These are phyloP conservation scores for Solanum hybrid DNA, from an alignment of 305 asterid species.

Conservation along the genomic window DNA sequence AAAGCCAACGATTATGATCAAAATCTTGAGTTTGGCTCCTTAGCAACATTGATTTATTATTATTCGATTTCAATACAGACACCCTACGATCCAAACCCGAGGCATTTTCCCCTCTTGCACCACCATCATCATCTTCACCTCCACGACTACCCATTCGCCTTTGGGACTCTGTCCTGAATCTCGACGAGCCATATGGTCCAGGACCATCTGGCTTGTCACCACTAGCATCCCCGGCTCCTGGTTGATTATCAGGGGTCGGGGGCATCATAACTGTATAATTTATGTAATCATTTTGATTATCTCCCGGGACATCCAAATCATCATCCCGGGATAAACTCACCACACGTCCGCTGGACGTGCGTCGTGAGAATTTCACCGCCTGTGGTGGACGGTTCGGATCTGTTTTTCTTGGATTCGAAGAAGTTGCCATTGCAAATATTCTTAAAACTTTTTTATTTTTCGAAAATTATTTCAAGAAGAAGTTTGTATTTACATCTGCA, in stretches of 20 bases:
- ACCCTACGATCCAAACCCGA: constrained; percentile 60
- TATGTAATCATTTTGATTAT: constrained; percentile 40
- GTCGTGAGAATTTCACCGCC: constrained; percentile 56
- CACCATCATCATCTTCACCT: constrained; percentile 11
- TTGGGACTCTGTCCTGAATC: constrained; percentile 43
- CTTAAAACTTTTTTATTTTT: background rate
- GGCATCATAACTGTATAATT: constrained; percentile 94
- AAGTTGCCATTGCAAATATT: constrained; percentile 20
- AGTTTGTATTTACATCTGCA: background rate
- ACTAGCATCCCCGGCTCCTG: constrained; percentile 31
- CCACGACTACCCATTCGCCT: constrained; percentile 11
- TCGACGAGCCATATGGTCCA: constrained; percentile 25
- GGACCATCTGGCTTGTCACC: constrained; percentile 83
- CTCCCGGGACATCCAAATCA: constrained; percentile 45
- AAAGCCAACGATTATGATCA: constrained; percentile 91
- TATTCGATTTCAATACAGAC: constrained; percentile 47
- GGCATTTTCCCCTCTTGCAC: constrained; percentile 6
- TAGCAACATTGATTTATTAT: constrained; percentile 65
- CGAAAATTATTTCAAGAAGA: background rate
- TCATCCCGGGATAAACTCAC: constrained; percentile 63
- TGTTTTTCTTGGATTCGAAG: constrained; percentile 27
- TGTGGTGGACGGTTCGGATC: constrained; percentile 27
- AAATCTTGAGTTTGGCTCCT: constrained; percentile 89
- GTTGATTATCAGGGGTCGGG: constrained; percentile 88
- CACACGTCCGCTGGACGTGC: constrained; percentile 69